Base-by-base conservation (phyloP, 805 yeast species). In the Yamadazyma akitaensis region DNA sequence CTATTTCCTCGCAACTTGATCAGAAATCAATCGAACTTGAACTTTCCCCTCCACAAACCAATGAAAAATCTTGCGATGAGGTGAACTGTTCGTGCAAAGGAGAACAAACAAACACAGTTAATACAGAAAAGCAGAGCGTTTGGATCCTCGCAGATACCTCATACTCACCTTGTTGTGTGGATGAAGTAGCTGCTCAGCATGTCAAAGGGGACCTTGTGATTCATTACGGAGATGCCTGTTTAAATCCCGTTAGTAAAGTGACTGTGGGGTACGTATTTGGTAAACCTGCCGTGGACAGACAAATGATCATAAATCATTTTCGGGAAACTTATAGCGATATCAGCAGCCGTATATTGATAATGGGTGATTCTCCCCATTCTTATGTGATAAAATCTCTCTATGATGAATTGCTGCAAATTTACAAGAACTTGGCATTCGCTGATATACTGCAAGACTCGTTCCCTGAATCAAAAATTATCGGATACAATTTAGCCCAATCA, bases 101-200 rank as follows among this genome's bases (percentile, higher is more conserved):
- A n/a, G 28, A 21, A 12, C 28, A 12, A n/a, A 16, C 3, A 30
- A 31, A 19, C 21, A 4, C 21, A 34, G 17, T 18, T 25, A 16
- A 30, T 26, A 40, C 17, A 16, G 43, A 28, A 18, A 24, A 40
- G 8, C 50, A 46, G 36, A 45, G 46, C 11, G 43, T 46, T 11
- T 92, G 92, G 87, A 79, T 92, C 14, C 68, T 94, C 32, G 99
- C 98, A 0, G 99, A 94, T 60, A 92, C 99, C 0, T 89, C 97
- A 0, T 94, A 94, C 59, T 88, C 96, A 25, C 75, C 96, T 0
- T 94, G 99, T 64, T 94, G 99, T 67, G 85, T 92, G 10, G 99
- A 94, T 63, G 97, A 91, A 59, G 95, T 92, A 24, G 98, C 99
- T 0, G 96, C 97, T 0, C 91, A 87, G 59, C 99, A 94, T 63